These are phyloP conservation scores for Penicillium olsonii DNA, from an alignment of 2,329 filamentous ascomycete species.

Conservation along the genomic window DNA sequence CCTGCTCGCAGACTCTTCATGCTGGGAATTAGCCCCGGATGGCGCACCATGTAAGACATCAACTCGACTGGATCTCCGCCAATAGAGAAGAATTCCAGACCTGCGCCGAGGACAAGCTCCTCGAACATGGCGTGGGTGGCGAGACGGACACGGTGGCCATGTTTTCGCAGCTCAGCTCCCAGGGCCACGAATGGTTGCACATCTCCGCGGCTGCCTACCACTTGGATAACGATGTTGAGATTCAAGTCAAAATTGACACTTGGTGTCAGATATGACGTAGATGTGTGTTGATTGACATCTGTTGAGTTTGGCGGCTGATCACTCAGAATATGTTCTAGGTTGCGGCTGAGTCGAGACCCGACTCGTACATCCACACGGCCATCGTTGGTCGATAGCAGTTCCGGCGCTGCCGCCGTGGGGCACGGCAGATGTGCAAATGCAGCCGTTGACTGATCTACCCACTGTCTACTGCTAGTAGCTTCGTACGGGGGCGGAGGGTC, in stretches of 20 bases:
- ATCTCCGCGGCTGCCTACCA: slow-evolving; percentile 57
- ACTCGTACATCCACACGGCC: not conserved
- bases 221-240: slow-evolving; percentile 55
- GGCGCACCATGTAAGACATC: slow-evolving; percentile 53
- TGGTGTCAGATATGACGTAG: not conserved
- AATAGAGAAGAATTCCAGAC: slow-evolving; percentile 57
- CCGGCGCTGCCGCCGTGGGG: not conserved
- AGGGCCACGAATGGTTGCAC: slow-evolving; percentile 60
- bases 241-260: not conserved
- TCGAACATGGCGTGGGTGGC: slow-evolving; percentile 57
- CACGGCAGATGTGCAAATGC: not conserved
- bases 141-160: slow-evolving; percentile 55
- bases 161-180: slow-evolving; percentile 48
- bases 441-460: not conserved
- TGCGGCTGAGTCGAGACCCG: not conserved
- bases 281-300: not conserved
- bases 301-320: not conserved
- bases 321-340: not conserved
- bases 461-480: not conserved
- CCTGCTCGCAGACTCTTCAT: slow-evolving; percentile 32
- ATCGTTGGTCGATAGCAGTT: not conserved
- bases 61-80: slow-evolving; percentile 54
- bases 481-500: not conserved
- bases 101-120: slow-evolving; percentile 51
- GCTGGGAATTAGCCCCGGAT: slow-evolving; percentile 39